Conservation (phyloP, 495 filamentous ascomycete species). For the Neurospora sp. region DNA sequence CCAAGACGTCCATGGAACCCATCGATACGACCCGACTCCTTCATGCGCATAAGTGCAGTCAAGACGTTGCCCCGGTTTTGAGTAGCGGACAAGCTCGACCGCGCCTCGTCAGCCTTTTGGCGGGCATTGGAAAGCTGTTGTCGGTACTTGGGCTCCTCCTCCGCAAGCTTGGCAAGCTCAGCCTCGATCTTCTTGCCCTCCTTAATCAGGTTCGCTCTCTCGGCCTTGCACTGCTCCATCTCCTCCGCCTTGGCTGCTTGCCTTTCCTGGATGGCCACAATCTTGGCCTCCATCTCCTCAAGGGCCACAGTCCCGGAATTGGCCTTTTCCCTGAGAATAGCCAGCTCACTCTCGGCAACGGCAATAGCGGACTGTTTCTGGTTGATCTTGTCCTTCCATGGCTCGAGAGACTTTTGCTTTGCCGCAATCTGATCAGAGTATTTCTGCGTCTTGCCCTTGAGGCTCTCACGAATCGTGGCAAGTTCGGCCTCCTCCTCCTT, state of each 20-base stretch:
- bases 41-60: conserved; percentile 82
- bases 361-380: conserved; percentile 88
- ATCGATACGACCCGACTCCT: conserved; percentile 90
- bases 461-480: conserved; percentile 60
- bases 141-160: conserved; percentile 71
- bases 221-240: conserved; percentile 61
- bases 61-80: conserved; percentile 91
- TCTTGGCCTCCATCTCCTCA: conserved; percentile 74
- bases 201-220: conserved; percentile 61
- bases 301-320: conserved; percentile 76
- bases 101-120: conserved; percentile 91
- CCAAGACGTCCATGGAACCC: conserved; percentile 94
- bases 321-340: conserved; percentile 78
- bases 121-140: conserved; percentile 74
- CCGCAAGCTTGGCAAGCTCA: conserved; percentile 57
- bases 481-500: conserved; percentile 74
- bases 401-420: conserved; percentile 91
- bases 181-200: conserved; percentile 59
- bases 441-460: conserved; percentile 92
- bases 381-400: conserved; percentile 95
- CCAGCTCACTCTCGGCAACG: conserved; percentile 85
- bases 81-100: conserved; percentile 74
- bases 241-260: conserved; percentile 60
- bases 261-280: conserved; percentile 58
- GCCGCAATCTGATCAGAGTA: conserved; percentile 84